Conservation (phyloP, 225 moss, liverwort and hornwort genomes). For the Sphagnum tenellum region DNA sequence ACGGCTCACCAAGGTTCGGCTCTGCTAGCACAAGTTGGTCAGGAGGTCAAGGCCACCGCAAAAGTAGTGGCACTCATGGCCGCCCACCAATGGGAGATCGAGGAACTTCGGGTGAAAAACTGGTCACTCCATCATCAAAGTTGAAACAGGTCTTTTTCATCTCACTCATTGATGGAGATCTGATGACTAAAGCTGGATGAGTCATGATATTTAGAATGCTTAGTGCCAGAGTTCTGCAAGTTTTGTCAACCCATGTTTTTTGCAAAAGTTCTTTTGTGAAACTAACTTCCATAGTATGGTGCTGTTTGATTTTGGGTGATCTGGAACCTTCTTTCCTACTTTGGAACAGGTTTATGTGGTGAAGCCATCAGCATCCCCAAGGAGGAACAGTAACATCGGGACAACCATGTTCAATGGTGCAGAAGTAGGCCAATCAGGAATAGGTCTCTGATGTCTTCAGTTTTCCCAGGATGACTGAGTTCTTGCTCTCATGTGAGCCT, state of each 20-base stretch:
- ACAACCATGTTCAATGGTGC: slow-evolving; percentile 26
- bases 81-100: slow-evolving; percentile 52
- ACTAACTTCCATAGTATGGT: background rate
- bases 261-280: background rate
- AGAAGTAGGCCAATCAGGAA: slow-evolving; percentile 35
- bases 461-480: too few species aligned
- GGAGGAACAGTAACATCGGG: slow-evolving; percentile 41
- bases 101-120: slow-evolving; percentile 36
- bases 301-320: background rate
- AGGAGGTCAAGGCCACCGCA: slow-evolving; percentile 41
- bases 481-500: slow-evolving; percentile 1
- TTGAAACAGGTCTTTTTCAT: slow-evolving; percentile 34
- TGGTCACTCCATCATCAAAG: slow-evolving; percentile 45
- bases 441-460: slow-evolving; percentile 18
- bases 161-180: background rate
- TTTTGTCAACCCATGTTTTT: background rate
- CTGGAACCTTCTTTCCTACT: background rate
- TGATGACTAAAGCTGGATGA: background rate
- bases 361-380: slow-evolving; percentile 41
- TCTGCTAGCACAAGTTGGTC: slow-evolving; percentile 39
- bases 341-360: slow-evolving; percentile 44
- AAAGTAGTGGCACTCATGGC: slow-evolving; percentile 47
- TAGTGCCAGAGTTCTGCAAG: background rate
- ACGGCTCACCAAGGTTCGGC: slow-evolving; percentile 43
- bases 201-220: too few species aligned